Conservation (phyloP, 192 early-diverging fungal species). For the Backusella parvicylindrica region DNA sequence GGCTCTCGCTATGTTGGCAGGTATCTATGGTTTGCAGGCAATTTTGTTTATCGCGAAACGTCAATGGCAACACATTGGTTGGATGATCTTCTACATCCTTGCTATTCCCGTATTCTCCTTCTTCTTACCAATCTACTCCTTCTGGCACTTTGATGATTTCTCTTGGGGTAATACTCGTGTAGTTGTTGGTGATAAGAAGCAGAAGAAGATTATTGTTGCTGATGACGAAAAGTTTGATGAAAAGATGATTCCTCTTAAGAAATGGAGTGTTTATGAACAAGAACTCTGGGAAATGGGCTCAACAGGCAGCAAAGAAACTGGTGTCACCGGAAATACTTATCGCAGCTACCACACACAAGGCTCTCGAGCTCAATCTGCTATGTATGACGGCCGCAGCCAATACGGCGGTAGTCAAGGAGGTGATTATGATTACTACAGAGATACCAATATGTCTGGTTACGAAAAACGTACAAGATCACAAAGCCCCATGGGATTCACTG, state of each 20-base stretch:
- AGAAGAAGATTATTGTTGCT: constrained; percentile 57
- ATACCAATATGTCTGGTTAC: constrained; percentile 20
- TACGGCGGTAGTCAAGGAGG: constrained; percentile 35
- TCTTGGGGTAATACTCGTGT: constrained; percentile 96
- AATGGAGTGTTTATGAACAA: constrained; percentile 86
- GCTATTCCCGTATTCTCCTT: constrained; percentile 91
- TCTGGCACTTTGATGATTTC: constrained; percentile 99
- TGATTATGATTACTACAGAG: constrained; percentile 33
- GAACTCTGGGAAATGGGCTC: constrained; percentile 68
- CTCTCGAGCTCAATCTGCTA: constrained; percentile 13
- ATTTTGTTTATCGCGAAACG: constrained; percentile 72
- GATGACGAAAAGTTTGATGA: constrained; percentile 87
- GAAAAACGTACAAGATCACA: constrained; percentile 18
- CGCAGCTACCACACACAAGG: constrained; percentile 32
- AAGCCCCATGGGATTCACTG: constrained; percentile 18
- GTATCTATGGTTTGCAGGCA: constrained; percentile 87
- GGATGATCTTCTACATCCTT: constrained; percentile 86
- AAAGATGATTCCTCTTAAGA: constrained; percentile 77
- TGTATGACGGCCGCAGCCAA: constrained; percentile 30
- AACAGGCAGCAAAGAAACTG: constrained; percentile 48
- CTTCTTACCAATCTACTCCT: constrained; percentile 90
- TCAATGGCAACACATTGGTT: constrained; percentile 75
- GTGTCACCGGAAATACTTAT: constrained; percentile 37
- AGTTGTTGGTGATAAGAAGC: constrained; percentile 68
- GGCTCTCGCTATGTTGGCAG: constrained; percentile 81